A percentile compares a stretch with the other conserved stretches of the same genome.
phyloP scores from a whole-genome alignment of 202 grass and related monocot genomes.

The Brachypodium distachyon region DNA sequence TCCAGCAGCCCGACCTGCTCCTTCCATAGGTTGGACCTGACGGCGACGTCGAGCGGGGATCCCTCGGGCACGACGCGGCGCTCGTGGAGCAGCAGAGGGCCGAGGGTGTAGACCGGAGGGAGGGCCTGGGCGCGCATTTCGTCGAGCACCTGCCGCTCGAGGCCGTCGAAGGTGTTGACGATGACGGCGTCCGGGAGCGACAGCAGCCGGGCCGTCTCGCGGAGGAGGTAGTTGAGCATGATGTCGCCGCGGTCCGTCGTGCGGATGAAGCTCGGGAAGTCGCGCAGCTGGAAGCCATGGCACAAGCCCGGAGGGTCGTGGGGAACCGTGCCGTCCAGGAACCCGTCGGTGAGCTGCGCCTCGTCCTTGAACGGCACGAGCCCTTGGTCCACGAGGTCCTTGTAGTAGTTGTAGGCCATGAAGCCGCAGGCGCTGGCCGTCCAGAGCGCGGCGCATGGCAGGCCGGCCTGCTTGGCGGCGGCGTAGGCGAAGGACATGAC shows the following conservation, averaged over 20 bases:
- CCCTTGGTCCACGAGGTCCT: neutral
- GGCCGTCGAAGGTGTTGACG: conserved; percentile 24
- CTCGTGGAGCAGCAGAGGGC: conserved; percentile 24
- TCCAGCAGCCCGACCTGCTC: conserved; percentile 17
- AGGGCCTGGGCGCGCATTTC: conserved; percentile 7
- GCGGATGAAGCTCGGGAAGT: conserved; percentile 29
- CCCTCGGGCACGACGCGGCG: neutral
- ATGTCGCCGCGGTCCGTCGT: conserved; percentile 13
- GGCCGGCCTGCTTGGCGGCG: neutral
- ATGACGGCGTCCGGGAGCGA: neutral
- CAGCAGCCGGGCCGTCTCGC: neutral
- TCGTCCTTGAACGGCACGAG: neutral
- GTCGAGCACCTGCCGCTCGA: conserved; percentile 11
- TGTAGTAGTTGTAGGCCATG: neutral
- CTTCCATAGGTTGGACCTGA: conserved; percentile 23
- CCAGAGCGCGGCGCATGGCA: neutral
- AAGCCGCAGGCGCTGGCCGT: neutral
- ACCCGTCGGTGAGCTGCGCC: neutral
- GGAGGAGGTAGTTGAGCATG: conserved; percentile 4
- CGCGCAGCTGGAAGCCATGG: conserved; percentile 22
- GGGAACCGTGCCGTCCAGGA: neutral
- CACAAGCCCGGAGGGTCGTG: neutral
- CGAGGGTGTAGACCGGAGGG: neutral
- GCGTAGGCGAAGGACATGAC: neutral
- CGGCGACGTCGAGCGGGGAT: neutral